These are phyloP conservation scores for Curvularia hawaiiensis DNA, from an alignment of 2,329 filamentous ascomycete genomes.

Conservation along the genomic window DNA sequence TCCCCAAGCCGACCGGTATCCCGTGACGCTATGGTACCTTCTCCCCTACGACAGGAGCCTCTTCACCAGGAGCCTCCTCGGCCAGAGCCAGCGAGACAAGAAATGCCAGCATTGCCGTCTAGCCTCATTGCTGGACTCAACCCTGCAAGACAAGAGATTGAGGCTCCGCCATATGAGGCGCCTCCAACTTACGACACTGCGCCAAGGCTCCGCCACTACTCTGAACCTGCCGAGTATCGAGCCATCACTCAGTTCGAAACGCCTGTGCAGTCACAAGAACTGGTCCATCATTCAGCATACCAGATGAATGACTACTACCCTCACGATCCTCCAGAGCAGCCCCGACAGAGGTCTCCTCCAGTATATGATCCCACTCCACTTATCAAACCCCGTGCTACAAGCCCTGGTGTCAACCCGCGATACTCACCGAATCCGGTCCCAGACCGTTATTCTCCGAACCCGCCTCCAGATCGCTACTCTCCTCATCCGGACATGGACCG, in stretches of 20 bases:
- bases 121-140: constrained; percentile 43
- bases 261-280: constrained; percentile 34
- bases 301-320: constrained; percentile 49
- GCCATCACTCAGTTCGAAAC: constrained; percentile 41
- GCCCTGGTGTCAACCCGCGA: constrained; percentile 46
- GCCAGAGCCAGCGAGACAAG: constrained; percentile 40
- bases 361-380: constrained; percentile 49
- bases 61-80: constrained; percentile 38
- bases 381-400: constrained; percentile 51
- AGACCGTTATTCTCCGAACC: constrained; percentile 24
- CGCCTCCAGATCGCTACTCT: constrained; percentile 18
- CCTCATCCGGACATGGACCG: constrained; percentile 16
- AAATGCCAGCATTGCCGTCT: constrained; percentile 31
- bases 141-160: constrained; percentile 30
- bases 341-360: constrained; percentile 42
- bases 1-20: constrained; percentile 41
- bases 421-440: constrained; percentile 23
- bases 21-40: constrained; percentile 41
- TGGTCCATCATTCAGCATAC: constrained; percentile 35
- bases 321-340: constrained; percentile 48
- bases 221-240: constrained; percentile 42
- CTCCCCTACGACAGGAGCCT: constrained; percentile 17
- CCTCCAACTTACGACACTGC: constrained; percentile 30
- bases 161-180: constrained; percentile 29
- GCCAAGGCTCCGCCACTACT: constrained; percentile 39